Conservation (phyloP, 1,284 basidiomycete genomes). For the Ganoderma sinense region DNA sequence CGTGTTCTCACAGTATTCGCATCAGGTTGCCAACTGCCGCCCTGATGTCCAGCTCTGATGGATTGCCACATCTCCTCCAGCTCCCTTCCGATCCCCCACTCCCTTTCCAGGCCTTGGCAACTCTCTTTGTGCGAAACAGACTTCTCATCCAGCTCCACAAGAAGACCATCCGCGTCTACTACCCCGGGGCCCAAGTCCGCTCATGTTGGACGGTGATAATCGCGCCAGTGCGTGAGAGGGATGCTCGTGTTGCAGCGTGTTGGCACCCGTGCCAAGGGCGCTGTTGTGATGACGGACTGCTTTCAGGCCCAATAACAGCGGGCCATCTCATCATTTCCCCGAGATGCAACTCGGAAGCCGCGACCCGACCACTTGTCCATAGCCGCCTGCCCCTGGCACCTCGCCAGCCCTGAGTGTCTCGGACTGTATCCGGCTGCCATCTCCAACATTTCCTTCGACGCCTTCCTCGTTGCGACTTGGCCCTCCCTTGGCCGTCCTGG, state of each 20-base stretch:
- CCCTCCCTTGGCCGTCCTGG: constrained; percentile 11
- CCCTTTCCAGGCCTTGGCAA: not conserved
- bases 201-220: not conserved
- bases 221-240: not conserved
- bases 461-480: constrained; percentile 24
- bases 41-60: constrained; percentile 2
- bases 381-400: constrained; percentile 25
- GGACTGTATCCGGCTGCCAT: constrained; percentile 1
- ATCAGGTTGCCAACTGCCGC: not conserved
- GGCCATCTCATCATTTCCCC: constrained; percentile 16
- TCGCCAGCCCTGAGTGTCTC: not conserved
- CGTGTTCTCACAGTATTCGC: not conserved
- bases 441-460: constrained; percentile 7
- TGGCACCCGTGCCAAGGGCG: constrained; percentile 10
- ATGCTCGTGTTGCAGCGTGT: not conserved
- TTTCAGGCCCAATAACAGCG: constrained; percentile 20
- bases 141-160: not conserved
- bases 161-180: not conserved
- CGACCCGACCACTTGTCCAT: constrained; percentile 13
- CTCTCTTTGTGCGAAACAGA: not conserved
- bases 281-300: constrained; percentile 16
- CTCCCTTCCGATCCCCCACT: not conserved
- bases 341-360: constrained; percentile 17
- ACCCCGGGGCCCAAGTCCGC: not conserved
- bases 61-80: not conserved